Percentiles rank a stretch among this genome's conserved stretches.
Evolutionary conservation across 768 basidiomycete genomes (phyloP).

Genomic region (Naganishia vaughanmartiniae): DNA sequence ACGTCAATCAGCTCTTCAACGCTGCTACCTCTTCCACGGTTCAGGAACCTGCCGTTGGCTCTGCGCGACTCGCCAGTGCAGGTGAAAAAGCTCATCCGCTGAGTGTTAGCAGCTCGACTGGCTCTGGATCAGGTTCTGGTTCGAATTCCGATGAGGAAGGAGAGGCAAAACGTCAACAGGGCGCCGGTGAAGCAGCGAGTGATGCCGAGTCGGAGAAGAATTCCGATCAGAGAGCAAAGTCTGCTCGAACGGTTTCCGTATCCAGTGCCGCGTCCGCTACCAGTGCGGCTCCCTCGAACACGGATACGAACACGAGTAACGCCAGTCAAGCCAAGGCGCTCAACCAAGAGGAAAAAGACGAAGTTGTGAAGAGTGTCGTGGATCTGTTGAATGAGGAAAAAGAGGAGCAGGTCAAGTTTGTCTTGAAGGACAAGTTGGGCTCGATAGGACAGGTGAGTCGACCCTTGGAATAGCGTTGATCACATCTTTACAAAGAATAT

Average conservation of each 20-base stretch:
- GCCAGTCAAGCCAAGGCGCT: slow-evolving; percentile 9
- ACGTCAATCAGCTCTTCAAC: slow-evolving; percentile 27
- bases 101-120: slow-evolving; percentile 44
- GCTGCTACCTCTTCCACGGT: neutral
- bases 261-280: slow-evolving; percentile 5
- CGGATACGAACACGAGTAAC: neutral
- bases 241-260: neutral
- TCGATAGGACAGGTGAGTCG: slow-evolving; percentile 54
- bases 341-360: slow-evolving; percentile 56
- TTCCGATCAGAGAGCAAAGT: neutral
- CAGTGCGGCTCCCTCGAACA: slow-evolving; percentile 33
- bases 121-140: slow-evolving; percentile 34
- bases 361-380: slow-evolving; percentile 70
- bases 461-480: slow-evolving; percentile 54
- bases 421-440: slow-evolving; percentile 69
- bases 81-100: slow-evolving; percentile 41
- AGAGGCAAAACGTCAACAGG: neutral
- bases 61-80: neutral
- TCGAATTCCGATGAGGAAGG: slow-evolving; percentile 39
- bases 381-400: slow-evolving; percentile 72
- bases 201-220: slow-evolving; percentile 5
- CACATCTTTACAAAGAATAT: slow-evolving; percentile 22
- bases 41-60: neutral
- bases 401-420: slow-evolving; percentile 76
- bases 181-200: neutral